These are phyloP conservation scores for Cladosporium austrohemisphaericum DNA, from an alignment of 2,329 filamentous ascomycete species.

Conservation along the genomic window DNA sequence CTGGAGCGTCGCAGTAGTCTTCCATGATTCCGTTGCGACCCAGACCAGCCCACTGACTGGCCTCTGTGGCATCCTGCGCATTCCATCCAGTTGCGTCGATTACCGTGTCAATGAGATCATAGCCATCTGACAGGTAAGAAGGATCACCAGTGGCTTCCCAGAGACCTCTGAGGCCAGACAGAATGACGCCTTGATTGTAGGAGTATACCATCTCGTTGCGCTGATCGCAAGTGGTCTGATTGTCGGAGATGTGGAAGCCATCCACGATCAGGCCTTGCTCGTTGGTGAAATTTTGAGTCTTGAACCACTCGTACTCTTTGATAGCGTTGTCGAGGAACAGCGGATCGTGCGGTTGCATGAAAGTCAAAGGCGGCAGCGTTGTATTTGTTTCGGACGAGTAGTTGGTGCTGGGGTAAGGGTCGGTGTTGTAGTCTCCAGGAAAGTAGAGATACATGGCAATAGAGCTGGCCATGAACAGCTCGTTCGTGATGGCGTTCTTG, in stretches of 20 bases:
- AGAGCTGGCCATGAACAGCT: conserved; percentile 82
- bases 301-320: conserved; percentile 77
- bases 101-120: conserved; percentile 67
- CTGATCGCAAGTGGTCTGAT: conserved; percentile 57
- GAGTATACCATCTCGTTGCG: conserved; percentile 89
- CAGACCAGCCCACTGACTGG: conserved; percentile 63
- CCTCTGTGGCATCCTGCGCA: conserved; percentile 13
- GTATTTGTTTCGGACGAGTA: conserved; percentile 32
- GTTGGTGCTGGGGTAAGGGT: conserved; percentile 31
- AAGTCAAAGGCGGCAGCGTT: conserved; percentile 45
- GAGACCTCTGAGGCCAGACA: conserved; percentile 76
- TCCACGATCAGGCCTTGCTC: conserved; percentile 72
- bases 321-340: conserved; percentile 70
- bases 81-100: conserved; percentile 76
- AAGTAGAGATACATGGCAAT: conserved; percentile 89
- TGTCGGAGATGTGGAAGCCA: conserved; percentile 78
- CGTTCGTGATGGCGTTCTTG: conserved; percentile 96
- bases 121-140: conserved; percentile 73
- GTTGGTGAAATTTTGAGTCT: conserved; percentile 76
- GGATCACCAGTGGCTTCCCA: conserved; percentile 73
- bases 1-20: conserved; percentile 74
- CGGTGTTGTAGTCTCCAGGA: conserved; percentile 69
- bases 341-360: conserved; percentile 26
- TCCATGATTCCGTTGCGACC: conserved; percentile 78
- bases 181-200: conserved; percentile 89